Percentiles rank a stretch among this genome's conserved stretches.
These are phyloP conservation scores for Mortierella alpina DNA, from an alignment of 192 early-diverging fungal species.

Conservation along the genomic window DNA sequence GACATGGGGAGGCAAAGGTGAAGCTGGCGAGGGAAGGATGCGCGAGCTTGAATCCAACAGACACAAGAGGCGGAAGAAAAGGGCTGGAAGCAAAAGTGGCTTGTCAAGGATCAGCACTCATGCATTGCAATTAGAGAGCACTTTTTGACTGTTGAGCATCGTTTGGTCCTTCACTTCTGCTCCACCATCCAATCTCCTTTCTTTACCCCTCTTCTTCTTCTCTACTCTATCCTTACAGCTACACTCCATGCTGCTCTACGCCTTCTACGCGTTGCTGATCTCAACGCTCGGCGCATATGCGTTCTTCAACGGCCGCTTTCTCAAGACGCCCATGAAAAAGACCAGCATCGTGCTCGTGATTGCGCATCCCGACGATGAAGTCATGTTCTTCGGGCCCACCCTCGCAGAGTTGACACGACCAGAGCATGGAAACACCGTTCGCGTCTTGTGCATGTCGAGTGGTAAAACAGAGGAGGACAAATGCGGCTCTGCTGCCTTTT, in stretches of 20 bases:
- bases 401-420: constrained; percentile 63
- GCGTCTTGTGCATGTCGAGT: constrained; percentile 86
- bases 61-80: too few species aligned
- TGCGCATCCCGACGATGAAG: constrained; percentile 98
- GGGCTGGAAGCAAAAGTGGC: too few species aligned
- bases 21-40: too few species aligned
- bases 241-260: constrained; percentile 18
- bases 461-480: constrained; percentile 62
- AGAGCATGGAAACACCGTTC: constrained; percentile 65
- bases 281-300: constrained; percentile 23
- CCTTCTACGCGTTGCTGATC: constrained; percentile 31
- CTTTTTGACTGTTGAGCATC: too few species aligned
- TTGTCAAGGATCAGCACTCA: too few species aligned
- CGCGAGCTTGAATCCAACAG: too few species aligned
- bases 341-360: constrained; percentile 74
- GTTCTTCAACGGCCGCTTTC: constrained; percentile 36
- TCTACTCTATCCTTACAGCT: background rate
- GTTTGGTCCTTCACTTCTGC: background rate
- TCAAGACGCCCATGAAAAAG: constrained; percentile 29
- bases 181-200: background rate
- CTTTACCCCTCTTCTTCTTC: background rate
- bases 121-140: too few species aligned
- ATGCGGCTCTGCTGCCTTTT: background rate
- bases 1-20: constrained; percentile 7
- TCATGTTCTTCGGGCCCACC: constrained; percentile 96